These are phyloP conservation scores for Cylindrotheca fusiformis DNA, from an alignment of 108 stramenopile genomes.

Conservation along the genomic window DNA sequence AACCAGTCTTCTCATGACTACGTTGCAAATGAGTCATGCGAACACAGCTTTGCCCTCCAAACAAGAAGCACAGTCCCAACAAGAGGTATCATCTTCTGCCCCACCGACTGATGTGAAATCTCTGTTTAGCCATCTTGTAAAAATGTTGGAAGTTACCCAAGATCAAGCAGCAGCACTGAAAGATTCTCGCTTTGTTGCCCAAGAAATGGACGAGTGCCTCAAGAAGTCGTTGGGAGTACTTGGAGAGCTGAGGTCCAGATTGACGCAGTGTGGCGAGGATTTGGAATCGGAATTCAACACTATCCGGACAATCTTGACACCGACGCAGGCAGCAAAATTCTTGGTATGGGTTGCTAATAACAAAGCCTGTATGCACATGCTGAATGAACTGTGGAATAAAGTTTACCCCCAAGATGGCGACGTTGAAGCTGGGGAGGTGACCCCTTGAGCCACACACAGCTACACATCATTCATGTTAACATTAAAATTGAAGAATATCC, in stretches of 20 bases:
- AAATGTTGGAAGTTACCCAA: slow-evolving; percentile 47
- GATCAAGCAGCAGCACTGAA: slow-evolving; percentile 68
- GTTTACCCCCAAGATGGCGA: slow-evolving; percentile 44
- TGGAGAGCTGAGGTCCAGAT: slow-evolving; percentile 45
- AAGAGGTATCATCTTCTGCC: background rate
- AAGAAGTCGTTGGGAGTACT: slow-evolving; percentile 48
- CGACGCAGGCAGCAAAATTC: slow-evolving; percentile 90
- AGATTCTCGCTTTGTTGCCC: slow-evolving; percentile 65
- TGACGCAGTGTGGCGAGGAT: slow-evolving; percentile 59
- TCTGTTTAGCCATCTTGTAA: slow-evolving; percentile 44
- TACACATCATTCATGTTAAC: no score
- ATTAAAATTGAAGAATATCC: no score
- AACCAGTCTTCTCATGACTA: slow-evolving; percentile 67
- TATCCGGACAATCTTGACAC: slow-evolving; percentile 77
- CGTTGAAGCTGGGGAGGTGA: no score
- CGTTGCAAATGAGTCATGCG: slow-evolving; percentile 43
- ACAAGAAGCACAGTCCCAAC: background rate
- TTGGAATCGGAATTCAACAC: slow-evolving; percentile 83
- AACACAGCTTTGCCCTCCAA: background rate
- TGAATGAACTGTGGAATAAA: slow-evolving; percentile 89
- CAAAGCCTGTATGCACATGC: slow-evolving; percentile 92
- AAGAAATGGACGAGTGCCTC: slow-evolving; percentile 67
- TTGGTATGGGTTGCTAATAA: slow-evolving; percentile 92
- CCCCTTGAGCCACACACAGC: no score
- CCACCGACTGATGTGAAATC: slow-evolving; percentile 34